Evolutionary conservation across 2,329 filamentous ascomycete species (phyloP), one percentile per base, ranked within the genome.

Genomic region (Aspergillus chevalieri): DNA sequence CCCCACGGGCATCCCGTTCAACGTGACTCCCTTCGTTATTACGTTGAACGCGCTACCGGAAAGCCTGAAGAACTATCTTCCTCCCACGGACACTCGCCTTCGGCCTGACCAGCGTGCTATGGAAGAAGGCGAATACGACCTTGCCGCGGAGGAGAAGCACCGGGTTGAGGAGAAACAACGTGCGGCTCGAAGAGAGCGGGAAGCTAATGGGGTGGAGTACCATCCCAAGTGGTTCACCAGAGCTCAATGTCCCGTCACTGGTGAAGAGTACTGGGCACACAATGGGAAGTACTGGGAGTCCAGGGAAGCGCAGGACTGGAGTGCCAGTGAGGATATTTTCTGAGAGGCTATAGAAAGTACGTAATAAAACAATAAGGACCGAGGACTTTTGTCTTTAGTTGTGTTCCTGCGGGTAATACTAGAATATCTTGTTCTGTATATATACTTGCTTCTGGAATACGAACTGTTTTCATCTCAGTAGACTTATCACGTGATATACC

Each of bases 121-220:
- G 93, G 93, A 98, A 68, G 91, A 97, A 53, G 93, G 92, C n/a
- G 83, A 91, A 70, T 98, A 98, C 65, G 92, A 97, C 63, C 78
- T 93, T 52, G 93, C 93, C 1, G 93, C 92, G 0, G 82, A 81
- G 4, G 93, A 98, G 76, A 98, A 98, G 81, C 93, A 92, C 63
- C 80, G 93, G 1, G 81, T 98, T 0, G 93, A 98, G 70, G 87
- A 96, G 74, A 90, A 85, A 56, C 93, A 98, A 75, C 79, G 93
- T 52, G 83, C 85, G 8, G 84, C 85, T 51, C 76, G 93, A 53
- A 75, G 87, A 48, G 74, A 78, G 51, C 78, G 91, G 21, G 92
- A 98, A 70, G 78, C 79, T 26, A 79, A 73, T 2, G 93, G 93
- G 3, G 86, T 94, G 54, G 84, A 92, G 52, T 97, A 93, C 64